Conservation (phyloP, 1,284 basidiomycete genomes). For the Amylostereum chailletii region DNA sequence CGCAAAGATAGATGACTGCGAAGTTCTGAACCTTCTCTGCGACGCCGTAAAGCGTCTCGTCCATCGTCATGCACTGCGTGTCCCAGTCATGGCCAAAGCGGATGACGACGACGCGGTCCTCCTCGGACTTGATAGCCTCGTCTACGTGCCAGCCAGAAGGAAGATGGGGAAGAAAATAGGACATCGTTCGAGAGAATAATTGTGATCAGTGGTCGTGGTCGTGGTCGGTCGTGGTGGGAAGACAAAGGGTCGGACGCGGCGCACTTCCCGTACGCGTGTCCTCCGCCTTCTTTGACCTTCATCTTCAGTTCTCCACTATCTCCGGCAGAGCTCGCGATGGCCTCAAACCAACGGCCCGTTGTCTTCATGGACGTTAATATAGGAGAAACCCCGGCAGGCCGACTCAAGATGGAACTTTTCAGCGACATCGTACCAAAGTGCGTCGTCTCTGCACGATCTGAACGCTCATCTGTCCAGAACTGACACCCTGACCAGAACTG, state of each 20-base stretch:
- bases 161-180: conserved; percentile 85
- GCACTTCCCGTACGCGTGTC: neutral
- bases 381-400: conserved; percentile 88
- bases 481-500: conserved; percentile 48
- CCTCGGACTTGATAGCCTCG: conserved; percentile 96
- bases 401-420: conserved; percentile 94
- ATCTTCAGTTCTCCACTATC: neutral
- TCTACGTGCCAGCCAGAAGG: conserved; percentile 97
- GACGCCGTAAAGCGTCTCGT: conserved; percentile 91
- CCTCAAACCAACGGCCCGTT: conserved; percentile 54
- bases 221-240: neutral
- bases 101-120: conserved; percentile 91
- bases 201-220: neutral
- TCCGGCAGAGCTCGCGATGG: neutral
- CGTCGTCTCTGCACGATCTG: neutral
- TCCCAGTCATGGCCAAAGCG: conserved; percentile 97
- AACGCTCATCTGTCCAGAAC: no score
- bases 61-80: conserved; percentile 96
- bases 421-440: conserved; percentile 85
- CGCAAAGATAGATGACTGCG: conserved; percentile 91
- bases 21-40: conserved; percentile 98
- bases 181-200: conserved; percentile 37
- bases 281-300: neutral
- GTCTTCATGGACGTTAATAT: conserved; percentile 97
- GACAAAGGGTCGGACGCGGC: neutral